Evolutionary conservation across 768 basidiomycete genomes (phyloP).

Genomic region (Hygrophorus russula): DNA sequence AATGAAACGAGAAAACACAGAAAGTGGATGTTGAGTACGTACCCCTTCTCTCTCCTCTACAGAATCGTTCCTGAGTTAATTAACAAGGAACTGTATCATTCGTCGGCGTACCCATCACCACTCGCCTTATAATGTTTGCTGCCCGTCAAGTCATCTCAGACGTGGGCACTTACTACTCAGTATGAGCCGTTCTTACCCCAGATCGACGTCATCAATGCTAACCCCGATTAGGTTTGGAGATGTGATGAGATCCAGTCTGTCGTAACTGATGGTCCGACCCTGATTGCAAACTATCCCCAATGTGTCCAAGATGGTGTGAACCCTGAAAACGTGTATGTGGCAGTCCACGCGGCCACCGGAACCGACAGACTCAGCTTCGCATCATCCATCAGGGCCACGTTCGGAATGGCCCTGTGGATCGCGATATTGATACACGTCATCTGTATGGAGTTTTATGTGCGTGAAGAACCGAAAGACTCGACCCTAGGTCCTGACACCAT

Average conservation of each 20-base stretch:
- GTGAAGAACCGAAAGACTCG: too few relatives aligned
- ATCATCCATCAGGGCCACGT: constrained; percentile 12
- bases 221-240: constrained; percentile 12
- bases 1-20: constrained; percentile 15
- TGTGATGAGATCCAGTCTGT: constrained; percentile 14
- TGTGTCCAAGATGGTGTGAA: constrained; percentile 10
- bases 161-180: constrained; percentile 16
- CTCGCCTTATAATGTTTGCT: constrained; percentile 11
- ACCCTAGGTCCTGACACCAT: neutral
- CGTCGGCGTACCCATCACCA: constrained; percentile 10
- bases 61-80: neutral
- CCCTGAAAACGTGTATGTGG: constrained; percentile 8
- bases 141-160: constrained; percentile 11
- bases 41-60: neutral
- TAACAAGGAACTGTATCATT: constrained; percentile 14
- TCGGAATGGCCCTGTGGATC: constrained; percentile 18
- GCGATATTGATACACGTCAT: constrained; percentile 13
- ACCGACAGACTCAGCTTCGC: constrained; percentile 10
- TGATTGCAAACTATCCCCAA: constrained; percentile 10
- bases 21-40: constrained; percentile 20
- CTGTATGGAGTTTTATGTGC: constrained; percentile 14
- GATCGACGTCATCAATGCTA: neutral
- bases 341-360: constrained; percentile 12
- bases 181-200: constrained; percentile 3
- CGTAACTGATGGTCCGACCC: neutral